Conservation (phyloP, 768 basidiomycete genomes). For the Amanita thiersii region DNA sequence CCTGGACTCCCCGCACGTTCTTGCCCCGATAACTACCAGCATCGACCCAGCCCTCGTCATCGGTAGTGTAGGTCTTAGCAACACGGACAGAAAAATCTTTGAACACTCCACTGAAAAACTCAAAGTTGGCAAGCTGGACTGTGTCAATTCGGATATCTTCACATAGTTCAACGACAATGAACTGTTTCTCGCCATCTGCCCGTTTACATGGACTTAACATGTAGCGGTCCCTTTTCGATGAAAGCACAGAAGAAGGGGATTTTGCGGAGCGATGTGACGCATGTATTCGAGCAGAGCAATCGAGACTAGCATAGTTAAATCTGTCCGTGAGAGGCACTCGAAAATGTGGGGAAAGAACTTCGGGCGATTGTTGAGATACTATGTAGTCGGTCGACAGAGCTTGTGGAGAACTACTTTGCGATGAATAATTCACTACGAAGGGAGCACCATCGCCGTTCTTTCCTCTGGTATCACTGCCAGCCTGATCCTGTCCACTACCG, state of each 20-base stretch:
- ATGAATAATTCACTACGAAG: constrained; percentile 2
- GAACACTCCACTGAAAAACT: constrained; percentile 97
- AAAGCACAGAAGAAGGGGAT: constrained; percentile 75
- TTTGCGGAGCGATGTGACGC: constrained; percentile 74
- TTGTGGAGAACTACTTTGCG: constrained; percentile 9
- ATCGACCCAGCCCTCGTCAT: constrained; percentile 54
- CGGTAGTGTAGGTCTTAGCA: constrained; percentile 69
- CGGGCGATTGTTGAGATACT: constrained; percentile 15
- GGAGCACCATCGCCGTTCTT: constrained; percentile 1
- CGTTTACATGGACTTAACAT: constrained; percentile 89
- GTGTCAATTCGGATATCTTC: constrained; percentile 97
- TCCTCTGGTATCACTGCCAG: background rate
- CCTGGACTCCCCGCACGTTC: constrained; percentile 89
- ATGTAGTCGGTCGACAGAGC: constrained; percentile 15
- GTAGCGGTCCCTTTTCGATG: constrained; percentile 86
- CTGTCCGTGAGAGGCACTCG: constrained; percentile 74
- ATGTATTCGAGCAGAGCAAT: constrained; percentile 93
- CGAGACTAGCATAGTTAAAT: constrained; percentile 90
- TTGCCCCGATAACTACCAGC: constrained; percentile 81
- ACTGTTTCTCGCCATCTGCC: constrained; percentile 51
- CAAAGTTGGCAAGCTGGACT: constrained; percentile 92
- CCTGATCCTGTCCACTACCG: background rate
- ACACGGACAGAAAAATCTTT: constrained; percentile 84
- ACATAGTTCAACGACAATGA: constrained; percentile 92
- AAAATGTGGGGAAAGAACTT: constrained; percentile 49